phyloP scores from a whole-genome alignment of 2,329 filamentous ascomycete genomes.

The Ramichloridium luteum region DNA sequence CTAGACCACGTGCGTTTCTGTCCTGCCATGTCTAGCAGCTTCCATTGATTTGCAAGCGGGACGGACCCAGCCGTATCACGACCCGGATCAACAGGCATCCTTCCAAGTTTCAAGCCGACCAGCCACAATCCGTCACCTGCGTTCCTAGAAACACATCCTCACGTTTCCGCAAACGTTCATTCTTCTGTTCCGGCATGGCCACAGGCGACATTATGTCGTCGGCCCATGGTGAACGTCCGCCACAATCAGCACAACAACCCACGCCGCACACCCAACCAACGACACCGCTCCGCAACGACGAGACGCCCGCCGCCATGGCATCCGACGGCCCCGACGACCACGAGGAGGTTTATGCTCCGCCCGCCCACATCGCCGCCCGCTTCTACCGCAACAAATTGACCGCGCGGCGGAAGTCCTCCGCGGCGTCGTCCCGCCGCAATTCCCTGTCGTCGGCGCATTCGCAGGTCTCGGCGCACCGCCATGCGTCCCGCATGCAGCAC shows the following conservation, averaged over 20 bases:
- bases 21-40: neutral
- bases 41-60: constrained; percentile 1
- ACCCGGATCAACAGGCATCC: too few relatives aligned
- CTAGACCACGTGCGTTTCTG: too few relatives aligned
- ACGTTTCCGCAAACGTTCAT: neutral
- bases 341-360: constrained; percentile 45
- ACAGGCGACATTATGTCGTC: neutral
- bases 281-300: neutral
- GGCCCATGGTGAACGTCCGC: neutral
- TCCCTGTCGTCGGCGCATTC: constrained; percentile 67
- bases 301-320: neutral
- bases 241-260: neutral
- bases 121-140: neutral
- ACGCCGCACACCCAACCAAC: too few relatives aligned
- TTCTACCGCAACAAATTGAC: constrained; percentile 54
- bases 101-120: neutral
- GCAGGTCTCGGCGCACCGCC: constrained; percentile 42
- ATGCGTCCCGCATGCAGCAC: constrained; percentile 43
- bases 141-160: neutral
- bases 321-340: constrained; percentile 8
- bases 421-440: constrained; percentile 66
- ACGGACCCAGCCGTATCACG: too few relatives aligned
- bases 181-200: neutral
- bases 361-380: constrained; percentile 64
- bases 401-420: constrained; percentile 55